Base-by-base conservation (phyloP, 805 yeast genomes). In the Nakazawaea populi region DNA sequence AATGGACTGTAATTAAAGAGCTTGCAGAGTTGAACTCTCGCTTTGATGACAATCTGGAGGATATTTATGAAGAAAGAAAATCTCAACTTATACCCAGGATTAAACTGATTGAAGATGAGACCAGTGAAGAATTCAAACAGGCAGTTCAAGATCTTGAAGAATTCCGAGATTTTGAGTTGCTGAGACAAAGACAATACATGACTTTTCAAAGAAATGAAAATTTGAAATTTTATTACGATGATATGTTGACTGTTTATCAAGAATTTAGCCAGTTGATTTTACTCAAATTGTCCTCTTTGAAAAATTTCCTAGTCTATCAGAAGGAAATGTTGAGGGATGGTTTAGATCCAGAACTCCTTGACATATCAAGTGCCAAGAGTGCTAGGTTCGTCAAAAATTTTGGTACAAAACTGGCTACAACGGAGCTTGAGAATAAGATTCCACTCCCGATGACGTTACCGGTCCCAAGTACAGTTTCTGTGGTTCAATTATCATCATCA, bases 161-260 rank as follows among this genome's bases (percentile, higher is more conserved):
- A 29, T 11, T 9, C 1, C 14, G 49, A n/a, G 52, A 50, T 31
- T 50, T 42, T 34, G 44, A 50, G 37, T 31, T 45, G 12, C 8
- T 42, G 11, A 41, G 43, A 18, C 30, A 41, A 18, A 30, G 31
- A 11, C 29, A 42, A 35, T 40, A 11, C 14, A 29, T 32, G n/a
- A 42, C 11, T 18, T 50, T 41, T 30, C 46, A 45, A 30, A 27
- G 39, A 37, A 42, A 45, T 30, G 49, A 50, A 34, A 50, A 42
- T 24, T 31, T 36, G 12, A 45, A 39, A 31, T 42, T 50, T 28
- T 50, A 42, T 27, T 46, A 42, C 14, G 39, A 45, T 28, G 49
- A 50, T 28, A 30, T 37, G 6, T 18, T 50, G 27, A n/a, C 12
- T 10, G 28, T 45, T 9, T 50, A 45, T 35, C 36, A 41, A 12